A percentile compares a stretch with the other conserved stretches of the same genome.
Evolutionary conservation across 306 rosid species (phyloP).

Genomic region (Vachellia pachyceras): DNA sequence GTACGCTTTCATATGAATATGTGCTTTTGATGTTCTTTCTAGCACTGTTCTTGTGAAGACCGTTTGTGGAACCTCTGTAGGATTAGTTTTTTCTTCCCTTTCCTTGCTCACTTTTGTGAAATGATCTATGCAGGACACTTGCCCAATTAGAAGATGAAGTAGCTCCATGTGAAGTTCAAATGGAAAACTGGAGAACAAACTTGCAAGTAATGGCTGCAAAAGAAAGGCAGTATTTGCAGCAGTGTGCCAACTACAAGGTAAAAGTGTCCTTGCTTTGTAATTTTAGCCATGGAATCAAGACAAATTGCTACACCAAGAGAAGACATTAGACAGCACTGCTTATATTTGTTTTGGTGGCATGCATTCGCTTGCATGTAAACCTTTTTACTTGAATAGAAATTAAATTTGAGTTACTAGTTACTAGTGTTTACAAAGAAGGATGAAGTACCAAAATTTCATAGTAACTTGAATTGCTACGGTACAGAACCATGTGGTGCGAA

Average conservation of each 20-base stretch:
- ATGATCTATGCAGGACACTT: slow-evolving; percentile 59
- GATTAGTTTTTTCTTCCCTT: slow-evolving; percentile 5
- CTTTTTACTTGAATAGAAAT: background rate
- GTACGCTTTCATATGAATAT: slow-evolving; percentile 45
- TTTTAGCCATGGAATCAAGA: slow-evolving; percentile 14
- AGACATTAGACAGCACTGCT: background rate
- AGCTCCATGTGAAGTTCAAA: slow-evolving; percentile 78
- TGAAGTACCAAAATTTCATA: background rate
- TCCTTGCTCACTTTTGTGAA: background rate
- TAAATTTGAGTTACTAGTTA: background rate
- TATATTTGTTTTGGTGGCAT: slow-evolving; percentile 26
- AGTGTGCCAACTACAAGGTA: slow-evolving; percentile 90
- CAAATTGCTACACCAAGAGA: slow-evolving; percentile 5
- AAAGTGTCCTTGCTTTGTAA: background rate
- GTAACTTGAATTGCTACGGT: background rate
- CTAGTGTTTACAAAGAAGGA: background rate
- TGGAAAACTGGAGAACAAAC: slow-evolving; percentile 90
- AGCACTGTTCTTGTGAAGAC: background rate
- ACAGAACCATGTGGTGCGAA: background rate
- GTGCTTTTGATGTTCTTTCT: background rate
- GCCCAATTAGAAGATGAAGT: slow-evolving; percentile 86
- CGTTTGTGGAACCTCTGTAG: slow-evolving; percentile 4
- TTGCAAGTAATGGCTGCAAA: slow-evolving; percentile 90
- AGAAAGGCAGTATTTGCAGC: slow-evolving; percentile 92
- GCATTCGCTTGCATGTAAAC: background rate